A percentile compares a stretch with the other conserved stretches of the same genome.
Evolutionary conservation across 176 grass and related monocot genomes (phyloP).

Genomic region (Triticum turgidum): DNA sequence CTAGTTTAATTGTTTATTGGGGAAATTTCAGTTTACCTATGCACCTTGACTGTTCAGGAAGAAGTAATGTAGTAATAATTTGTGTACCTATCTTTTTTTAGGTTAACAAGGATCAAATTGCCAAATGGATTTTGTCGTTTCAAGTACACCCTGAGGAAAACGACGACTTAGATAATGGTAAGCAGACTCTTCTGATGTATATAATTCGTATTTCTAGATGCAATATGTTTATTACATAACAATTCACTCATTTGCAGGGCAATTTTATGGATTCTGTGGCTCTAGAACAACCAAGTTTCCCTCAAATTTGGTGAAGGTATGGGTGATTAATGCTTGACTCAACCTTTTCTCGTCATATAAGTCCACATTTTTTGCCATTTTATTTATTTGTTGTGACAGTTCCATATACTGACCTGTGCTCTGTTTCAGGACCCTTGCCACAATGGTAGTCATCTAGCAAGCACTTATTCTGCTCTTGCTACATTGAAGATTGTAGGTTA

Average conservation of each 20-base stretch:
- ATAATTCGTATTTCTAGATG: constrained; percentile 1
- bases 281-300: constrained; percentile 76
- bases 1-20: background rate
- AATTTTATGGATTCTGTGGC: constrained; percentile 90
- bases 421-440: constrained; percentile 49
- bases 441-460: constrained; percentile 85
- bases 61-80: background rate
- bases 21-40: background rate
- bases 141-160: constrained; percentile 56
- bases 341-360: background rate
- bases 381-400: constrained; percentile 18
- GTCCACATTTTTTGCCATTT: constrained; percentile 2
- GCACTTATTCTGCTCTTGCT: constrained; percentile 86
- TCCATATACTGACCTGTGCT: background rate
- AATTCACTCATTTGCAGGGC: constrained; percentile 34
- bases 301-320: constrained; percentile 31
- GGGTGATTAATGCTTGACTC: background rate
- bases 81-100: constrained; percentile 24
- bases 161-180: constrained; percentile 46
- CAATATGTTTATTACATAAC: background rate
- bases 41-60: background rate
- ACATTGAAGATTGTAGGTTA: constrained; percentile 79
- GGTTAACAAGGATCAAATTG: constrained; percentile 76
- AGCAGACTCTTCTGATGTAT: background rate
- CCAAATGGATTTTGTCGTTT: constrained; percentile 81